Base-by-base conservation (phyloP, 371 early-diverging fungal species). In the Mucor velutinosus region DNA sequence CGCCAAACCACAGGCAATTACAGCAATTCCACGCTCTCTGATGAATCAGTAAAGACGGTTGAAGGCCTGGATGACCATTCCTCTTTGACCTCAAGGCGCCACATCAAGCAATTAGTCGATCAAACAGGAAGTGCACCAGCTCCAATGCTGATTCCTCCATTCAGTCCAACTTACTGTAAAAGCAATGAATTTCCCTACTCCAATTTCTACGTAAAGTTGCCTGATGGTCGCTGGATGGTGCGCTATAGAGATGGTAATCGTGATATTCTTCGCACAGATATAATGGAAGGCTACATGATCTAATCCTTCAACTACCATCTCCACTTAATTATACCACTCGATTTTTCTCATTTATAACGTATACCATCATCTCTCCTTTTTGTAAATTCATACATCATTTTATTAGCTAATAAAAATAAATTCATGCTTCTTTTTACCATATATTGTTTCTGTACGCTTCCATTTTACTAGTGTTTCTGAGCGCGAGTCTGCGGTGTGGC, bases 181-280 rank as follows among this genome's bases (percentile, higher is more conserved):
- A 39, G 66, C 12, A 76, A 80, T 51, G 77, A 80, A 10, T 82
- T 82, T 21, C 83, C 83, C 51, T 82, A 82, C 47, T 82, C 83
- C 15, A 82, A 82, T 53, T 82, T 82, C 66, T 82, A 82, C 58
- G 70, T 79, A 4, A 78, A 78, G 41, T 15, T 82, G 6, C 83
- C 83, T 11, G 75, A 82, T 62, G 83, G 83, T n/a, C 57, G 72
- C 25, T 82, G 78, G 74, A 80, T 82, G 83, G 62, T 82, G 12
- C 64, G 83, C 47, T 82, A 80, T 45, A 78, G 83, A 41, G 71
- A 74, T 56, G 83, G 83, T 6, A 78, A 82, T 21, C 78, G 83
- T 43, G 77, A 78, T 35, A 79, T 80, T 53, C 62, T 82, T 17
- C 73, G 83, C 4, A 80, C 80, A 19, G 83, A 82, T 64, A 73